Conservation (phyloP, 31 red algal genomes). For the Asparagopsis taxiformis region DNA sequence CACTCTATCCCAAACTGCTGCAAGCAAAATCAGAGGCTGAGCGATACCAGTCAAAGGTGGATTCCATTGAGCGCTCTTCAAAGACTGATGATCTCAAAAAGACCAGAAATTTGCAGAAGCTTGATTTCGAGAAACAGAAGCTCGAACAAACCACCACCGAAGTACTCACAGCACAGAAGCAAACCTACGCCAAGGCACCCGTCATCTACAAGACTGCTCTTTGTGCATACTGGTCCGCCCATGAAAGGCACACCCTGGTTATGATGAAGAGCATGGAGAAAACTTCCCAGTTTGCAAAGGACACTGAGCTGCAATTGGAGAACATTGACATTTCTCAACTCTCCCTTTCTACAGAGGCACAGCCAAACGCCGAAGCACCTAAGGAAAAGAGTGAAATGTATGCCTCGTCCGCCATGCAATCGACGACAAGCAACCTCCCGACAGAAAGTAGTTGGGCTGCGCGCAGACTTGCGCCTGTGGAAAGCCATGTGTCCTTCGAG, state of each 20-base stretch:
- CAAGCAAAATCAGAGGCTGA: conserved; percentile 10
- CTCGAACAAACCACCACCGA: conserved; percentile 1
- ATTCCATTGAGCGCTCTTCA: conserved; percentile 13
- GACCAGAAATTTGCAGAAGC: conserved; percentile 26
- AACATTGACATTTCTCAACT: conserved; percentile 16
- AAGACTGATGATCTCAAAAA: conserved; percentile 14
- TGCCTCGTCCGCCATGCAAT: neutral
- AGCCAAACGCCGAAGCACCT: no score
- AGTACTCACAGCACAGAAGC: conserved; percentile 12
- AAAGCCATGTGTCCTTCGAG: no score
- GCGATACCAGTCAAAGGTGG: conserved; percentile 25
- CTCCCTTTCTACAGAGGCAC: neutral
- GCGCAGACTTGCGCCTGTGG: no score
- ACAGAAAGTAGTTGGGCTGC: no score
- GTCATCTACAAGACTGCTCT: conserved; percentile 17
- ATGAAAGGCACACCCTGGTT: conserved; percentile 7
- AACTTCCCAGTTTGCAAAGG: conserved; percentile 14
- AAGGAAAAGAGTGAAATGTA: no score
- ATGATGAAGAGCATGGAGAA: conserved; percentile 10
- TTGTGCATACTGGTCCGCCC: conserved; percentile 30
- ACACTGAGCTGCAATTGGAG: conserved; percentile 9
- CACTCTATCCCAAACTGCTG: conserved; percentile 4
- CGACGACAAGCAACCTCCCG: no score
- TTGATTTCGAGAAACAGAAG: conserved; percentile 26
- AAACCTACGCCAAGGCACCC: conserved; percentile 18